Evolutionary conservation across 306 rosid genomes (phyloP), one percentile per base, ranked within the genome.

Genomic region (Prunus fruticosa): DNA sequence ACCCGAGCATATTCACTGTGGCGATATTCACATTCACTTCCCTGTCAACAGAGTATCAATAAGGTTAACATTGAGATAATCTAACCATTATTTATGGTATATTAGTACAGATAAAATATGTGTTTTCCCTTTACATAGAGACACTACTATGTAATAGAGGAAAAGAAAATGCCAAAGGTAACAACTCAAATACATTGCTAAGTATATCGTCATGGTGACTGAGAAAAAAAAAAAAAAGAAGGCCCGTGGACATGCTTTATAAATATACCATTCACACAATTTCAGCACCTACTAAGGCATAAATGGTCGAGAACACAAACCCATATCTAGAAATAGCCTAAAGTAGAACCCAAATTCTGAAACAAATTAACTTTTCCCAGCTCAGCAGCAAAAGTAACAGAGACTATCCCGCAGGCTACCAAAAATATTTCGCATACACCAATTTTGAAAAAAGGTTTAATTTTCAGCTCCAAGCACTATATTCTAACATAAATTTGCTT

Each of bases 21-120:
- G 52, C 99, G 98, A 82, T 92, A 96, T 77, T 96, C 99, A 1
- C 99, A 96, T 84, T 96, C 99, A 79, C 82, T 81, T 43, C 99
- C 99, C 99, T 96, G 67, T 76, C 60, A 51, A 51, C 22, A 18
- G 68, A 71, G 50, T 43, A 74, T 34, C 73, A 51, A 75, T 52
- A 61, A 25, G 64, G 64, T 34, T 61, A 73, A 58, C 69, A 80
- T 14, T 30, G 30, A n/a, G 9, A 20, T 8, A 32, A 51, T 43
- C 70, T n/a, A 64, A 61, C 25, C 18, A 34, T 27, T 52, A 70
- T 18, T 25, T 5, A 49, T 11, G 28, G 64, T 64, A 27, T 7
- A 23, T 72, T 38, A 57, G 15, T 23, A 56, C 18, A 22, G 22
- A 14, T 32, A 38, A 4, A 3, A 25, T 1, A 57, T 63, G 22